These are phyloP conservation scores for Acacia concinna DNA, from an alignment of 331 rosid genomes.

Conservation along the genomic window DNA sequence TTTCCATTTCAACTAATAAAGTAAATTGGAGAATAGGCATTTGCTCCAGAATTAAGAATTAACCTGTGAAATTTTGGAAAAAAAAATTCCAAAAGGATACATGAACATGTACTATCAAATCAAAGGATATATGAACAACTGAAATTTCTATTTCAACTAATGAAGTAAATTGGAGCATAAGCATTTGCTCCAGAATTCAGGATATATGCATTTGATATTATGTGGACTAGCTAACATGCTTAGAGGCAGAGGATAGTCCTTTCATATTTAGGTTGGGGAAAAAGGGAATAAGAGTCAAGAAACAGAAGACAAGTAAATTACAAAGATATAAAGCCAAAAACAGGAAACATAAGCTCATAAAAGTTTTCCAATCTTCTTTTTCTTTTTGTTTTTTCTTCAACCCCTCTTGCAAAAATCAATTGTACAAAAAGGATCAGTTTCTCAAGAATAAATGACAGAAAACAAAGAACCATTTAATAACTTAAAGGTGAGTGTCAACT, in stretches of 20 bases:
- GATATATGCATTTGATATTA: neutral
- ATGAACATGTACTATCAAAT: no score
- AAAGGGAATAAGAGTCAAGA: neutral
- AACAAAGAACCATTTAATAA: no score
- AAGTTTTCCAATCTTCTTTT: neutral
- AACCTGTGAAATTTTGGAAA: no score
- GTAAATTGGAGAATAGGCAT: neutral
- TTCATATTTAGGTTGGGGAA: neutral
- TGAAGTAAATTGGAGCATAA: neutral
- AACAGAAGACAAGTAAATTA: neutral
- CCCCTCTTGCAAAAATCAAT: no score
- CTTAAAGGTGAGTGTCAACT: no score
- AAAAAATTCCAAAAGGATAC: no score
- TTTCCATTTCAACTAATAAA: constrained; percentile 20
- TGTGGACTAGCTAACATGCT: neutral
- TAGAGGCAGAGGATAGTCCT: neutral
- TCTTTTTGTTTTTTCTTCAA: no score
- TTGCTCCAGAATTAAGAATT: constrained; percentile 16
- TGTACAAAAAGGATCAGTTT: no score
- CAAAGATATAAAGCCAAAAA: neutral
- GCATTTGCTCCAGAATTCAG: constrained; percentile 1
- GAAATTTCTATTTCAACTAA: constrained; percentile 22
- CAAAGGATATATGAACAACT: neutral
- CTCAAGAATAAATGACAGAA: no score
- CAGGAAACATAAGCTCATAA: neutral